Base-by-base conservation (phyloP, 139 green algal genomes). In the Ostreobium quekettii region DNA sequence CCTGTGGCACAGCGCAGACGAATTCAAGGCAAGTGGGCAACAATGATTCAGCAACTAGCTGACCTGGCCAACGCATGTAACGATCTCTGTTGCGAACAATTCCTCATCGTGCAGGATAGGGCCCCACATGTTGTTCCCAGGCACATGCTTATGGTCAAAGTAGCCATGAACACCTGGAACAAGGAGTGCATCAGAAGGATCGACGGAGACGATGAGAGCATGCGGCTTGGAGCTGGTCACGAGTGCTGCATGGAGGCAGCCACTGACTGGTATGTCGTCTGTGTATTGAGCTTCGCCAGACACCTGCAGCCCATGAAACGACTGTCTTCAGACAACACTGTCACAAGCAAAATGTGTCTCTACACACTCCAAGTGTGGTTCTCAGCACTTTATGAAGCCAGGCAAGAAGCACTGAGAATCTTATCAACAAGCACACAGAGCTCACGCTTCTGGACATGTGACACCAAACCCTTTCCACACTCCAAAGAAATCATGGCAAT, bases 221-320 rank as follows among this genome's bases (percentile, higher is more conserved):
- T 98, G 92, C 1, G 93, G 80, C 33, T 78, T 74, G 36, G 53
- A 84, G 78, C 75, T 89, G 29, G 88, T 71, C 5, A 98, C 85
- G 7, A 96, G 82, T 0, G 85, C 88, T 0, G 74, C 89, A 64
- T 93, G 80, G 64, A 98, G 83, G 2, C 67, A 53, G 35, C 82
- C 76, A 1, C 73, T 4, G n/a, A 89, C 75, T 39, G 78, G 74
- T 6, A 96, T 81, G 72, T 98, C 93, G 60, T 98, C 93, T 3
- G 77, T 80, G 78, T 98, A 98, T 46, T 80, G 31, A 5, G 93
- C 93, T 76, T 97, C 85, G 0, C 93, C 93, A 31, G 68, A 87
- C 24, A 93, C 89, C 86, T 95, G 84, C 49, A 75, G n/a, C n/a
- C n/a, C n/a, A n/a, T n/a, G n/a, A n/a, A n/a, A n/a, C n/a, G n/a